Percentiles rank a stretch among this genome's conserved stretches.
Evolutionary conservation across 2,329 filamentous ascomycete species (phyloP).

Genomic region (Monilinia vaccinii-corymbosi): DNA sequence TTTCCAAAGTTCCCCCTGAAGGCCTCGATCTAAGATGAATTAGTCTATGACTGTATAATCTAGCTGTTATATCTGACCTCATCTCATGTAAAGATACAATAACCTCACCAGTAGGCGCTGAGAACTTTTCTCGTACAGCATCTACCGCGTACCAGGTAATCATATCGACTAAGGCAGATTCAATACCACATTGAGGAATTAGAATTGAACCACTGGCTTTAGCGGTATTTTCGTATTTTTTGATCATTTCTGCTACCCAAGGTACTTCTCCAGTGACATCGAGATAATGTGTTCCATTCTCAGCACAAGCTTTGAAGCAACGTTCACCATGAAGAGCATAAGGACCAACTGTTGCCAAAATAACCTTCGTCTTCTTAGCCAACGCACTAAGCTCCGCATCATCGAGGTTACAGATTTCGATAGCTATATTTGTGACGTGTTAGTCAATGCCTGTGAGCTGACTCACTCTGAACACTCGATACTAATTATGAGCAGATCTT

Average conservation of each 20-base stretch:
- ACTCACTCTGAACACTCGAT: too few species aligned
- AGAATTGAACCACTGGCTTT: slow-evolving; percentile 47
- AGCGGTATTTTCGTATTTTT: slow-evolving; percentile 46
- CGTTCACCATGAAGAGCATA: slow-evolving; percentile 48
- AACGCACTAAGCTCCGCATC: slow-evolving; percentile 39
- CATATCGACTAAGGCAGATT: slow-evolving; percentile 54
- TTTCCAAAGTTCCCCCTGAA: slow-evolving; percentile 61
- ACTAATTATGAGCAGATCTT: too few species aligned
- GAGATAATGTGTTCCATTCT: slow-evolving; percentile 54
- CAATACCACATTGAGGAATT: slow-evolving; percentile 52
- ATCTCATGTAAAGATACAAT: slow-evolving; percentile 40
- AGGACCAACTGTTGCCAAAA: slow-evolving; percentile 52
- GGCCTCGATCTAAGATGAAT: slow-evolving; percentile 35
- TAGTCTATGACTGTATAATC: background rate
- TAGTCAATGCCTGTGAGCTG: background rate
- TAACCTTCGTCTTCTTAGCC: slow-evolving; percentile 45
- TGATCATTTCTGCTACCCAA: slow-evolving; percentile 51
- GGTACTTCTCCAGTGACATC: slow-evolving; percentile 54
- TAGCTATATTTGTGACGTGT: slow-evolving; percentile 30
- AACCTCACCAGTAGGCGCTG: slow-evolving; percentile 43
- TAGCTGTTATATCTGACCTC: slow-evolving; percentile 27
- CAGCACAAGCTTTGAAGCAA: slow-evolving; percentile 52
- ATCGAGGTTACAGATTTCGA: slow-evolving; percentile 44
- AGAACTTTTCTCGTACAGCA: slow-evolving; percentile 40
- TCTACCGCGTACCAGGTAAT: slow-evolving; percentile 42